Conservation (phyloP, 148 eudicot genomes). For the Linanthus parryae region DNA sequence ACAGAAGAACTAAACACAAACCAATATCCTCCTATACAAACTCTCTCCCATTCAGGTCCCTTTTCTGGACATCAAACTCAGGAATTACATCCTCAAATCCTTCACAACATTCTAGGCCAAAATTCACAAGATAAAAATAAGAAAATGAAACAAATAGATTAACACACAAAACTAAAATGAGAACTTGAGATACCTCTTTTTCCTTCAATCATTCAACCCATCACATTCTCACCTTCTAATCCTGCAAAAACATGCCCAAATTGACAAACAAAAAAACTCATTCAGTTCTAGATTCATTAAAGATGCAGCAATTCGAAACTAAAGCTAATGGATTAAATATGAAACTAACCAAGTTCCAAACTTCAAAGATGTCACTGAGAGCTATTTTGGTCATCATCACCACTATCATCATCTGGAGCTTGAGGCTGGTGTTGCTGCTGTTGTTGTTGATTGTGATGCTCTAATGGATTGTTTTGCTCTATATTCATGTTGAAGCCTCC, state of each 20-base stretch:
- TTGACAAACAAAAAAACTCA: background rate
- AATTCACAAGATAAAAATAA: background rate
- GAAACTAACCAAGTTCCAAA: conserved; percentile 5
- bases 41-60: conserved; percentile 20
- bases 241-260: conserved; percentile 18
- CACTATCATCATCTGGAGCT: conserved; percentile 37
- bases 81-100: conserved; percentile 29
- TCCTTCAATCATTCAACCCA: conserved; percentile 7
- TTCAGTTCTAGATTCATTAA: background rate
- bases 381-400: conserved; percentile 37
- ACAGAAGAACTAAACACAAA: conserved; percentile 13
- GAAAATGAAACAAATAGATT: background rate
- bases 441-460: conserved; percentile 21
- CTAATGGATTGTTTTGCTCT: conserved; percentile 22
- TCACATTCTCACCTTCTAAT: conserved; percentile 16
- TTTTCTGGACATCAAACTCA: conserved; percentile 27
- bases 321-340: background rate
- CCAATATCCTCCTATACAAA: conserved; percentile 41
- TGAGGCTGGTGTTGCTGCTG: conserved; percentile 30
- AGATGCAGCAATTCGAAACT: background rate
- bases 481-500: conserved; percentile 37
- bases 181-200: conserved; percentile 11
- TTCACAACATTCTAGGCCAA: conserved; percentile 19
- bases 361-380: conserved; percentile 15
- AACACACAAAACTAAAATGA: conserved; percentile 10